Percentiles rank a stretch among this genome's conserved stretches.
phyloP scores from a whole-genome alignment of 1,139 yeast genomes.

The Nakaseomyces delphensis region DNA sequence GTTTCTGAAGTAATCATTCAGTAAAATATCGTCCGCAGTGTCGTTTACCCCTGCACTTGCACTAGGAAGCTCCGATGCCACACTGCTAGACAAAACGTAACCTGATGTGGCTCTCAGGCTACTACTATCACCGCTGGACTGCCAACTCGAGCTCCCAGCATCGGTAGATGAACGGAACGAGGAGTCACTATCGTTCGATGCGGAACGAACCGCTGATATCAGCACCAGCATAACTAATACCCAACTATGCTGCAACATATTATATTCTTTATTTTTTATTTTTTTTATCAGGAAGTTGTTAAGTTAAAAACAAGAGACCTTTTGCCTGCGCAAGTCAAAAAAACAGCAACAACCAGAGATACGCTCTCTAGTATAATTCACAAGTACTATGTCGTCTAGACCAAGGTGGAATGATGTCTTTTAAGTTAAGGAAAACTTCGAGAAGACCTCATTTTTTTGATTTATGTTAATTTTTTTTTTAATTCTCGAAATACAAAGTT shows the following conservation, averaged over 20 bases:
- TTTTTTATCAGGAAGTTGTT: too few species aligned
- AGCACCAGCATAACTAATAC: neutral
- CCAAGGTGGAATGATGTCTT: too few species aligned
- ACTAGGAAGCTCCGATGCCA: neutral
- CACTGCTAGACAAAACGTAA: neutral
- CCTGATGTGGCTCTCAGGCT: neutral
- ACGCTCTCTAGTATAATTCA: too few species aligned
- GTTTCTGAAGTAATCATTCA: neutral
- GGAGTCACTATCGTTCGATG: neutral
- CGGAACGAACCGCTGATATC: neutral
- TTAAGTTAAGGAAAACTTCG: too few species aligned
- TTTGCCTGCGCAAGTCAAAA: too few species aligned
- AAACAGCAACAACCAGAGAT: too few species aligned
- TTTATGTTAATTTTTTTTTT: too few species aligned
- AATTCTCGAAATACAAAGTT: too few species aligned
- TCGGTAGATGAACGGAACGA: neutral
- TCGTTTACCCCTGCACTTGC: neutral
- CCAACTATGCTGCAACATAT: neutral
- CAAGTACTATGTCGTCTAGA: too few species aligned
- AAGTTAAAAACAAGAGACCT: too few species aligned
- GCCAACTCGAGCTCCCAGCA: neutral
- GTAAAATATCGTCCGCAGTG: neutral
- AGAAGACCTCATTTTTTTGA: too few species aligned
- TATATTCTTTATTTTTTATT: neutral
- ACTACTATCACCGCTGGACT: neutral